Base-by-base conservation (phyloP, 495 filamentous ascomycete species). In the Bryoglossum gracile region DNA sequence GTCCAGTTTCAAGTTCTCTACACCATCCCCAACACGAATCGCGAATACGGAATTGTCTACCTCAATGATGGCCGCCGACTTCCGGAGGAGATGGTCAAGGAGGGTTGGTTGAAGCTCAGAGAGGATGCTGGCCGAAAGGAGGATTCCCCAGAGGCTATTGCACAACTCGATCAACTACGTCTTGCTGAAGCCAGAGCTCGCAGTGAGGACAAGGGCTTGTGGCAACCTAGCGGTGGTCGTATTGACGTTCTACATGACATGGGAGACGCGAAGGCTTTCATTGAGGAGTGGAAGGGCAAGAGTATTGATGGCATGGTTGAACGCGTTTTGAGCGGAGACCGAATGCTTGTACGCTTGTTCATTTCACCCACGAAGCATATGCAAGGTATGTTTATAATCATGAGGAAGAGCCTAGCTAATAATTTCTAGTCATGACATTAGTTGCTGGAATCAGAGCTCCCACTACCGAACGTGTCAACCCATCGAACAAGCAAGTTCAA, bases 101-200 rank as follows among this genome's bases (percentile, higher is more conserved):
- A 91, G 55, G 94, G 94, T 42, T 94, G 87, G 87, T 72, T 85
- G 47, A 94, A 89, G 61, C 71, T 99, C 30, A 77, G 94, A 41
- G 91, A 99, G 48, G 92, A 97, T 68, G 87, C 89, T 19, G 88
- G 88, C 49, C 76, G 83, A 33, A 88, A 86, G 54, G 89, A 94
- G 41, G 86, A 95, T 22, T 77, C 83, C 0, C 84, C 90, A 37
- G 84, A 89, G 37, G 72, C 81, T 10, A 58, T 79, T 36, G 70
- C 75, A 39, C 72, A 82, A 46, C 67, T 97, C 21, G 85, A 92
- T 50, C 81, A 81, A 46, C 75, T 99, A 35, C 78, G 82, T 42
- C 71, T 68, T 8, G 66, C 89, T n/a, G 89, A 99, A 65, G 70
- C 77, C n/a, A 76, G 84, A 53, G 92, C 92, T 25, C 87, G 78